Conservation (phyloP, 2,329 filamentous ascomycete genomes). For the Monosporascus sp. region DNA sequence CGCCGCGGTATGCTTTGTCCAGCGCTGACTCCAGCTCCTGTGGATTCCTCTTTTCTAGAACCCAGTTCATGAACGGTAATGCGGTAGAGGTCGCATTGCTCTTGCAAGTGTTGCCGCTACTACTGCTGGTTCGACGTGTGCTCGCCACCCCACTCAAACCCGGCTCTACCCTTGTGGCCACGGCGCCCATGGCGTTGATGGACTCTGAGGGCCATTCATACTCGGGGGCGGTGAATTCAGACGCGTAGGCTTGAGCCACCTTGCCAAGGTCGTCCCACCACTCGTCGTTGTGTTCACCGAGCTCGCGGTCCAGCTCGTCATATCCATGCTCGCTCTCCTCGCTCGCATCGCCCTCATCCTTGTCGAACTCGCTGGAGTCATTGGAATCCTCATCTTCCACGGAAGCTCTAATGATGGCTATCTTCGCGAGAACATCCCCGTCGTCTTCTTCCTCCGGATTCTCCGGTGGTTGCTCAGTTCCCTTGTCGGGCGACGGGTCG, state of each 20-base stretch:
- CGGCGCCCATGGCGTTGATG: neutral
- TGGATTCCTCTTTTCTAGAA: neutral
- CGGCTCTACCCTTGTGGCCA: neutral
- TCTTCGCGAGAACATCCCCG: neutral
- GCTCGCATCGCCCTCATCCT: neutral
- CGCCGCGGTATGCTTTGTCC: neutral
- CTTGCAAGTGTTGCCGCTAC: neutral
- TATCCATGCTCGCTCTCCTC: neutral
- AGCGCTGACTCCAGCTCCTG: neutral
- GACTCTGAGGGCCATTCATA: neutral
- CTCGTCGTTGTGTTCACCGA: neutral
- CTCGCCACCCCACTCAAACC: neutral
- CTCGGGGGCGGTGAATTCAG: neutral
- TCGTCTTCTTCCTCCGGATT: neutral
- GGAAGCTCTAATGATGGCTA: neutral
- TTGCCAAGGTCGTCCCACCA: slow-evolving; percentile 7
- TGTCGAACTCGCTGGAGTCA: neutral
- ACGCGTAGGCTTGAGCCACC: neutral
- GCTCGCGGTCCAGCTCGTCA: neutral
- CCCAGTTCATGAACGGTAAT: no score
- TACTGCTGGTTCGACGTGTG: neutral
- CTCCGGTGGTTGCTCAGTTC: no score
- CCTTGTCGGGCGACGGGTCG: no score
- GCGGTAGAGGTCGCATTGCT: neutral
- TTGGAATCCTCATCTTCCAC: neutral